phyloP scores from a whole-genome alignment of 2,329 filamentous ascomycete species.

The Thielaviopsis populi region DNA sequence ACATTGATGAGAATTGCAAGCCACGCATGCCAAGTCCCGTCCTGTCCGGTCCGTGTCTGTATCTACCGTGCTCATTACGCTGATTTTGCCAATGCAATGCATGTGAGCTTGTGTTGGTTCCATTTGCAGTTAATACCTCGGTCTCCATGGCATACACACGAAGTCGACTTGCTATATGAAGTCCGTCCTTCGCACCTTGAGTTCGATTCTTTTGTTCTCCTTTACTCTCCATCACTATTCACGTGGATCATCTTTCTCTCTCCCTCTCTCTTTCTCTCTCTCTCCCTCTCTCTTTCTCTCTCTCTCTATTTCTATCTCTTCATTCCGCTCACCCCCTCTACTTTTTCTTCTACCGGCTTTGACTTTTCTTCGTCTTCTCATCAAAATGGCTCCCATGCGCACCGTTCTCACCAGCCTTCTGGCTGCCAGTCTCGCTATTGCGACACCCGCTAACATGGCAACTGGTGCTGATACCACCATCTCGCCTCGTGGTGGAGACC shows the following conservation, averaged over 20 bases:
- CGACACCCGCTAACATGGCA: neutral
- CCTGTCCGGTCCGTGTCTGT: too few species aligned
- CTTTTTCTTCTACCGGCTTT: neutral
- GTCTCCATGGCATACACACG: neutral
- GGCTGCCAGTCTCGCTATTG: constrained; percentile 6
- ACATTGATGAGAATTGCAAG: neutral
- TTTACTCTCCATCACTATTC: neutral
- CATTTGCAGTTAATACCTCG: neutral
- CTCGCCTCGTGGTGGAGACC: neutral
- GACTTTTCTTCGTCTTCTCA: neutral
- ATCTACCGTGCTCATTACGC: too few species aligned
- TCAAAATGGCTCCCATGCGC: constrained; percentile 14
- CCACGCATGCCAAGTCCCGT: neutral
- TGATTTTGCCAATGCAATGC: too few species aligned
- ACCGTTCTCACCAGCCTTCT: constrained; percentile 9
- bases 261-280: neutral
- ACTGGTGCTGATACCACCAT: neutral
- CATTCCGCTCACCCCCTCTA: too few species aligned
- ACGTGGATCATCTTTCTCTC: neutral
- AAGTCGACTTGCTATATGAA: neutral
- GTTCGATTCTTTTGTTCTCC: neutral
- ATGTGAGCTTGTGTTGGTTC: neutral
- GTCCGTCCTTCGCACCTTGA: neutral
- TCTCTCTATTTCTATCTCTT: too few species aligned
- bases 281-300: too few species aligned